Evolutionary conservation across 2,329 filamentous ascomycete genomes (phyloP), one percentile per base, ranked within the genome.

Genomic region (Talaromyces pinophilus): DNA sequence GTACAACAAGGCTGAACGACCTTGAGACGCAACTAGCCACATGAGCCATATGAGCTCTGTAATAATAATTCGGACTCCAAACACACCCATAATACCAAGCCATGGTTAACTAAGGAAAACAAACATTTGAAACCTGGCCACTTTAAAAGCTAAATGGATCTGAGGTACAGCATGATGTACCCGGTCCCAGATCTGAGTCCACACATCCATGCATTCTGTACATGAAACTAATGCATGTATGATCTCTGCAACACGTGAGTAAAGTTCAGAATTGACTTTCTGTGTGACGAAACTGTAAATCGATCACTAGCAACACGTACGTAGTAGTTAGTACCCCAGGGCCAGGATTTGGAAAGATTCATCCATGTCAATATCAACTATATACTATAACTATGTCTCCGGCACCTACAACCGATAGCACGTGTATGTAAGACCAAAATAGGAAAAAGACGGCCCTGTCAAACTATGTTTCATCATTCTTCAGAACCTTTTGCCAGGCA

Each of bases 171-270:
- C 17, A 22, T 54, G 7, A 30, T 52, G 6, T 52, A 30, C 10
- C 15, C 8, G 35, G 28, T 35, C 30, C 3, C 5, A 55, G 30
- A 15, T 55, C 28, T 2, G 22, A 35, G 1, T 54, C 28, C 2
- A 38, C 33, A 57, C 54, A 25, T 57, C 54, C 54, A 57, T 57
- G 54, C 54, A 57, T 15, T 57, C 25, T 57, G n/a, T 57, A 57
- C 54, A 57, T 57, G 54, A 40, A n/a, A 40, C 54, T 57, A 57
- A 57, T 57, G 54, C 54, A 57, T 57, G 54, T 38, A 38, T 13
- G 50, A 11, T 5, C 1, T 52, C 11, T 52, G 25, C 17, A 33
- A 52, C 50, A 15, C 28, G n/a, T 2, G 25, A n/a, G 7, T 33
- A 33, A 52, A n/a, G 50, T 30, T 54, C 25, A 52, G 22, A 52